Evolutionary conservation across 2,329 filamentous ascomycete species (phyloP).

Genomic region (Tolypocladium sp.): DNA sequence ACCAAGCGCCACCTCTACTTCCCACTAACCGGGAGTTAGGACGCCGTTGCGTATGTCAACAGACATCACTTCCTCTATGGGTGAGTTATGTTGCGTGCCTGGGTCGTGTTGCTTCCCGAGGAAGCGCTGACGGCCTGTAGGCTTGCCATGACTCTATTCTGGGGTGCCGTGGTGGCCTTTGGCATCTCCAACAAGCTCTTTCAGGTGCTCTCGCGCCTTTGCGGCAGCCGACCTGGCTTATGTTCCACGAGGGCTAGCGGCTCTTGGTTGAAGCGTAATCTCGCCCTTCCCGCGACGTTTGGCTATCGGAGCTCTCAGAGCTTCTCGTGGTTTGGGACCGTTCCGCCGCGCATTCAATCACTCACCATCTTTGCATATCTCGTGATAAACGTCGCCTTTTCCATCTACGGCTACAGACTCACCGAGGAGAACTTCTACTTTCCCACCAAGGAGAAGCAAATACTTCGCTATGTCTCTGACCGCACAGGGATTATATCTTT

Average conservation of each 20-base stretch:
- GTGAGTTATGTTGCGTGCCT: neutral
- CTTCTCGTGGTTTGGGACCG: slow-evolving; percentile 31
- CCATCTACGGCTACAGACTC: slow-evolving; percentile 25
- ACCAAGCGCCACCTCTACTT: neutral
- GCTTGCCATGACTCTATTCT: slow-evolving; percentile 28
- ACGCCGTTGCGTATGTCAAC: neutral
- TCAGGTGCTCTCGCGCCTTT: slow-evolving; percentile 3
- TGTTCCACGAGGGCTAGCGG: neutral
- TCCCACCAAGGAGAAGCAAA: slow-evolving; percentile 17
- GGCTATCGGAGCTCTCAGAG: slow-evolving; percentile 32
- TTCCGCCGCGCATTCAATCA: slow-evolving; percentile 33
- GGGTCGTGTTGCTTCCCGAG: neutral
- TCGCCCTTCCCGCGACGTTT: slow-evolving; percentile 32
- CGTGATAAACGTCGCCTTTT: slow-evolving; percentile 26
- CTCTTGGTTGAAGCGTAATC: slow-evolving; percentile 21
- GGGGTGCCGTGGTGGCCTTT: slow-evolving; percentile 26
- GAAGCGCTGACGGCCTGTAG: neutral
- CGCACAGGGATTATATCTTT: slow-evolving; percentile 56
- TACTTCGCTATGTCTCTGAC: slow-evolving; percentile 49
- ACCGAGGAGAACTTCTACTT: slow-evolving; percentile 27
- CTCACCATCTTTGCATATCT: slow-evolving; percentile 28
- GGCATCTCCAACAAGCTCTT: slow-evolving; percentile 23
- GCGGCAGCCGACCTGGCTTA: neutral
- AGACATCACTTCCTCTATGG: neutral
- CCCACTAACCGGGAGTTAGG: neutral